Conservation (phyloP, 176 grass and related monocot genomes). For the Elymus sibiricus region DNA sequence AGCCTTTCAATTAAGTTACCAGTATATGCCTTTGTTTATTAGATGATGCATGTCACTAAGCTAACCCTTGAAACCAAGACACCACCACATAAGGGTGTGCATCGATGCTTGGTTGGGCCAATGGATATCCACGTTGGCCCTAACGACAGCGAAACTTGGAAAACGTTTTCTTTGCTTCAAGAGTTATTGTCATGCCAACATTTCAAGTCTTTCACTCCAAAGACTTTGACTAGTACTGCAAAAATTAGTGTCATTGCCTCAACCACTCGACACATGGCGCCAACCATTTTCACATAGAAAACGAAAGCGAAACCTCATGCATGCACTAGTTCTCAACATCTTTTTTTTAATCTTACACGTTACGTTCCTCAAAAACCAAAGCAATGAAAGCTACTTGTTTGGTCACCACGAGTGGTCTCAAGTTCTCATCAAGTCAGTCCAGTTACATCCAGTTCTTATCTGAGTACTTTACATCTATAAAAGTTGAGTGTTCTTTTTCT, state of each 20-base stretch:
- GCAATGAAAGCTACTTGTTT: background rate
- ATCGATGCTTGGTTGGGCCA: constrained; percentile 39
- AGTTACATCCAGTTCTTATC: background rate
- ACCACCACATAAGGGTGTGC: background rate
- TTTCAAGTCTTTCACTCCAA: constrained; percentile 38
- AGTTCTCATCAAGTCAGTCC: background rate
- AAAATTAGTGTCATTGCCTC: background rate
- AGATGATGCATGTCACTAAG: constrained; percentile 23
- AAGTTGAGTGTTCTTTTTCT: background rate
- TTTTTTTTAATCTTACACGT: background rate
- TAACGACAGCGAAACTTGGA: constrained; percentile 10
- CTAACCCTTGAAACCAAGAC: background rate
- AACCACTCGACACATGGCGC: constrained; percentile 18
- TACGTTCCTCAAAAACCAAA: background rate
- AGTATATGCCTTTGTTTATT: constrained; percentile 5
- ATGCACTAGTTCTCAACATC: background rate
- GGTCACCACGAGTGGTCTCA: background rate
- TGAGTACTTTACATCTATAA: constrained; percentile 10
- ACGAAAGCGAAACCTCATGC: background rate
- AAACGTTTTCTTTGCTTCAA: background rate
- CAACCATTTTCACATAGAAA: background rate
- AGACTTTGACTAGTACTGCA: constrained; percentile 36
- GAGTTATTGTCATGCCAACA: constrained; percentile 24
- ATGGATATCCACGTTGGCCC: constrained; percentile 42
- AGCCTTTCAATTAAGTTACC: background rate